Percentiles rank a stretch among this genome's conserved stretches.
Conservation (phyloP, 2,329 filamentous ascomycete genomes). For the Cladosporium sp. region DNA sequence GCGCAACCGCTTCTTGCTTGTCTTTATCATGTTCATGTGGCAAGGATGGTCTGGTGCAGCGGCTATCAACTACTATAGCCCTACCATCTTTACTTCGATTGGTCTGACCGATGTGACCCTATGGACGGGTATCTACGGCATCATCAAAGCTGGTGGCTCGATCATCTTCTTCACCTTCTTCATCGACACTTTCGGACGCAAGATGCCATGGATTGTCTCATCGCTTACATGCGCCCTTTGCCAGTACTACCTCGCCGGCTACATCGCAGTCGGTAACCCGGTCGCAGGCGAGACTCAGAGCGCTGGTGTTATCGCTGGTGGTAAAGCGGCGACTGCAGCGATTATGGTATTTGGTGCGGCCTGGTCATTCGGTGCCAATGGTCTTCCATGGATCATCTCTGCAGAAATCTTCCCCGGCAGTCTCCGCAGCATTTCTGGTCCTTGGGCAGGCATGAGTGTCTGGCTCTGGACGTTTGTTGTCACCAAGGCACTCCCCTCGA, state of each 20-base stretch:
- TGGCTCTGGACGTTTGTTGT: conserved; percentile 37
- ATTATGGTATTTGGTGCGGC: conserved; percentile 39
- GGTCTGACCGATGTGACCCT: conserved; percentile 33
- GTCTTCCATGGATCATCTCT: conserved; percentile 42
- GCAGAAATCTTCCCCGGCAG: conserved; percentile 41
- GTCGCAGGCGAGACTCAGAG: conserved; percentile 27
- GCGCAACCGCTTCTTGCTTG: conserved; percentile 38
- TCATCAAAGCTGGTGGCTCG: conserved; percentile 34
- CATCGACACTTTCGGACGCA: conserved; percentile 35
- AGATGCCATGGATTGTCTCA: conserved; percentile 28
- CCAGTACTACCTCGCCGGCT: conserved; percentile 36
- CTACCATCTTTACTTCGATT: conserved; percentile 35
- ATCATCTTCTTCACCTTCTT: conserved; percentile 37
- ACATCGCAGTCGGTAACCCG: conserved; percentile 34
- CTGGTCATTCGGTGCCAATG: conserved; percentile 37
- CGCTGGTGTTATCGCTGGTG: conserved; percentile 33
- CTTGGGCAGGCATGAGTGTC: conserved; percentile 34
- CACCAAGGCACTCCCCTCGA: conserved; percentile 38
- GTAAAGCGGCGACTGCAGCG: conserved; percentile 36
- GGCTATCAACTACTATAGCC: conserved; percentile 36
- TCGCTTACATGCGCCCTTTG: conserved; percentile 34
- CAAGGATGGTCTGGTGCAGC: conserved; percentile 32
- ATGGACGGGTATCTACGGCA: conserved; percentile 36
- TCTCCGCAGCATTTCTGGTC: conserved; percentile 36
- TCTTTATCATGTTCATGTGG: conserved; percentile 38